Evolutionary conservation across 495 filamentous ascomycete species (phyloP), one percentile per base, ranked within the genome.

Genomic region (Endocarpon pusillum): DNA sequence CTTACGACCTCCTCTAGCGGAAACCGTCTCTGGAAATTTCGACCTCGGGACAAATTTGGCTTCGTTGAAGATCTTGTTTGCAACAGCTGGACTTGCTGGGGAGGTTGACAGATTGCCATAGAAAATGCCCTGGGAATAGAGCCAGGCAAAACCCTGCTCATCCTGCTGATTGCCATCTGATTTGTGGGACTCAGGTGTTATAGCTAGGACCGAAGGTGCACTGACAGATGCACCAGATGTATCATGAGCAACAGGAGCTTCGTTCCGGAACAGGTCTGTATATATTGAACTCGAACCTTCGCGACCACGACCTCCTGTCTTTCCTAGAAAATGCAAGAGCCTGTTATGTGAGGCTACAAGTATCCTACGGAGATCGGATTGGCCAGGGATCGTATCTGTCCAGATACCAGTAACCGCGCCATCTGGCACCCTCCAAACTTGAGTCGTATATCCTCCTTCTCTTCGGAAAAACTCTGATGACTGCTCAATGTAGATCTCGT

Each of bases 401-500:
- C 77, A 89, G 16, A 96, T 43, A 9, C 89, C 89, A 11, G 75
- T 80, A 19, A 94, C 66, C 3, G 75, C 68, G 11, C 74, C 79
- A 45, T 92, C 86, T 2, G 70, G 66, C 9, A 76, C 57, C 46
- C 78, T 85, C 49, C 83, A 83, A 37, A 97, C 66, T 4, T 57
- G 57, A 52, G 82, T 81, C 24, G 89, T 55, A 52, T 92, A 94
- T 53, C 78, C 84, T 57, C 94, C 91, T 57, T 96, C 86, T 48
- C 84, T 78, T 34, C 81, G 68, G 53, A 92, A 94, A 55, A 94
- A 94, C 51, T 94, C 87, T 29, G 74, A 81, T 14, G 81, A 75
- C 3, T 81, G 82, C 54, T 97, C 89, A 40, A 97, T 82, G 53
- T 81, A 94, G n/a, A 73, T 78, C 52, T 97, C 89, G 52, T 94